Conservation (phyloP, 2,329 filamentous ascomycete genomes). For the Cordyceps cicadae region DNA sequence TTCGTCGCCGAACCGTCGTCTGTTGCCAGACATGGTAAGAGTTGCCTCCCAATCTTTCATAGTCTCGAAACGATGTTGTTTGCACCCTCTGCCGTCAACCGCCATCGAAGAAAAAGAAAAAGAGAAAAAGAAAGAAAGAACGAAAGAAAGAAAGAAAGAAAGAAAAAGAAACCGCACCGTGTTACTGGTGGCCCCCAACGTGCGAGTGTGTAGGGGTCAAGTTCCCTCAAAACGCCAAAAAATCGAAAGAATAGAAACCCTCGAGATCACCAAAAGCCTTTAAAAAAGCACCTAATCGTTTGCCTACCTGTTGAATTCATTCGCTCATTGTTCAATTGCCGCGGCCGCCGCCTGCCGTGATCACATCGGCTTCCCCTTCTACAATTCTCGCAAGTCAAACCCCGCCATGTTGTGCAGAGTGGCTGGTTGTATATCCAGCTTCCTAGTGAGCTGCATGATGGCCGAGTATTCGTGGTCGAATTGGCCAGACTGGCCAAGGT, state of each 20-base stretch:
- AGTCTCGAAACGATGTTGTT: background rate
- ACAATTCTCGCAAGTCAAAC: slow-evolving; percentile 48
- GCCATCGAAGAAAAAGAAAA: background rate
- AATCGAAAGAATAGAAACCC: background rate
- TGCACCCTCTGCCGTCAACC: background rate
- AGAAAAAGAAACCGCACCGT: background rate
- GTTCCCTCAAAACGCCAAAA: slow-evolving; percentile 3
- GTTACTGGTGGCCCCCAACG: background rate
- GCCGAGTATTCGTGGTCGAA: slow-evolving; percentile 70
- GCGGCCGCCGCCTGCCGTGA: background rate
- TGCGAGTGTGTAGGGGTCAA: background rate
- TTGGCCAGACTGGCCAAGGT: slow-evolving; percentile 55
- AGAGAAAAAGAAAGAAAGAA: background rate
- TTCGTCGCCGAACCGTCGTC: slow-evolving; percentile 21
- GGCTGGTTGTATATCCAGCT: slow-evolving; percentile 61
- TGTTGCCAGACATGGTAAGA: slow-evolving; percentile 26
- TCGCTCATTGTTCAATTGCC: background rate
- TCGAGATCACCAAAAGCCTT: background rate
- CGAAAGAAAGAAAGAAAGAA: background rate
- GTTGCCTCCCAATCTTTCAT: slow-evolving; percentile 17
- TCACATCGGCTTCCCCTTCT: slow-evolving; percentile 43
- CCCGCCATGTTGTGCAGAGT: slow-evolving; percentile 27
- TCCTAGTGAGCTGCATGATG: slow-evolving; percentile 77
- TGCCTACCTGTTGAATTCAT: background rate
- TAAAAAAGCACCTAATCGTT: background rate